Evolutionary conservation across 73 alveolate genomes (phyloP).

Genomic region (Urostyla sp.): DNA sequence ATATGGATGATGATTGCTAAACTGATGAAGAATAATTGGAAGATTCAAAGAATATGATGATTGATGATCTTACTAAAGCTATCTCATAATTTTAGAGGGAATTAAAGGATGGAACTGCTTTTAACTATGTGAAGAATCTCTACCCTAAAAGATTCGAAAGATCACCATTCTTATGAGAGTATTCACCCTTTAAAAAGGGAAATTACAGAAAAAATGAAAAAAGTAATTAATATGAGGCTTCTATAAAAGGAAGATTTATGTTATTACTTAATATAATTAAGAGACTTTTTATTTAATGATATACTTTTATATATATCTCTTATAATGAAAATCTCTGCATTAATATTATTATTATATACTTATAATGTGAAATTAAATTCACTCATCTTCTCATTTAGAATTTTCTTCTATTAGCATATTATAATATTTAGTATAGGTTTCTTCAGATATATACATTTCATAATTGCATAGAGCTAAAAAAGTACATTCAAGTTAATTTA

Average conservation of each 20-base stretch:
- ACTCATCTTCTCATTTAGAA: not conserved
- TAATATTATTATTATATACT: no score
- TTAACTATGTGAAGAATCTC: constrained; percentile 29
- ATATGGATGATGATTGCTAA: constrained; percentile 49
- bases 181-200: not conserved
- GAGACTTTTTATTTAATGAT: no score
- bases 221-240: not conserved
- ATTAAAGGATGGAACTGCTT: constrained; percentile 42
- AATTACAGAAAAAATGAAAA: not conserved
- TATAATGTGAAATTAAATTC: no score
- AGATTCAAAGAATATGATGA: constrained; percentile 38
- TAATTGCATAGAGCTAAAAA: constrained; percentile 58
- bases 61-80: constrained; percentile 18
- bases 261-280: no score
- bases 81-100: constrained; percentile 15
- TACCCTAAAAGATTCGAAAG: constrained; percentile 31
- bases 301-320: no score
- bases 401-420: constrained; percentile 2
- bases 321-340: no score
- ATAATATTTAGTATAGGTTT: constrained; percentile 58
- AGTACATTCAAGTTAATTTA: constrained; percentile 54
- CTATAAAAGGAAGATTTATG: not conserved
- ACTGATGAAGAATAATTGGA: constrained; percentile 37
- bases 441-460: constrained; percentile 56
- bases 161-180: constrained; percentile 11